Percentiles rank a stretch among this genome's conserved stretches.
Evolutionary conservation across 441 rosid genomes (phyloP).

Genomic region (Biscutella auriculata): DNA sequence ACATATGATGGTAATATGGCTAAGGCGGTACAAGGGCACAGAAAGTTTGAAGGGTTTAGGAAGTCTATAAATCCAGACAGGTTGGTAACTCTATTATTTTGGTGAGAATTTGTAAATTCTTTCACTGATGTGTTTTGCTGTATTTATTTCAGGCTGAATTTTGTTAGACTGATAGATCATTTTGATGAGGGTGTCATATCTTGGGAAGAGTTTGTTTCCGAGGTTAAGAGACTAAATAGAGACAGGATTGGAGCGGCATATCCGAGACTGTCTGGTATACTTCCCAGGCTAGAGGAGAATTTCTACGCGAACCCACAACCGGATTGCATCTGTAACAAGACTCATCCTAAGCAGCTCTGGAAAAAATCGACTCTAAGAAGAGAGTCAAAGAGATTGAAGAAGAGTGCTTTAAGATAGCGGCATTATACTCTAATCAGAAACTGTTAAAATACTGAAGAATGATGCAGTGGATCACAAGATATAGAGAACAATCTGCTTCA

Average conservation of each 20-base stretch:
- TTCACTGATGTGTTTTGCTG: neutral
- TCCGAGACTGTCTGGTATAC: slow-evolving; percentile 43
- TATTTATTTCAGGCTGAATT: slow-evolving; percentile 42
- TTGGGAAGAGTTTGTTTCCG: slow-evolving; percentile 63
- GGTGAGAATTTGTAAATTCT: neutral
- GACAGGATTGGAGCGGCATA: slow-evolving; percentile 68
- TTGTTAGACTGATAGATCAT: slow-evolving; percentile 58
- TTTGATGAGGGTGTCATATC: slow-evolving; percentile 49
- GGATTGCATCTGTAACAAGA: slow-evolving; percentile 63
- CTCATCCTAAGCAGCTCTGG: slow-evolving; percentile 23
- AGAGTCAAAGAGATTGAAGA: slow-evolving; percentile 26
- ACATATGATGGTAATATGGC: slow-evolving; percentile 96
- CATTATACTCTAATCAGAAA: neutral
- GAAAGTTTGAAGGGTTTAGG: slow-evolving; percentile 74
- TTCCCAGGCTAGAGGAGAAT: slow-evolving; percentile 79
- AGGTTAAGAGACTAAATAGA: slow-evolving; percentile 50
- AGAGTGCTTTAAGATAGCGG: slow-evolving; percentile 10
- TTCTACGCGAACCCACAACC: slow-evolving; percentile 87
- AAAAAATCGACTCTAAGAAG: slow-evolving; percentile 12
- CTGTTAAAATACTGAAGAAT: neutral
- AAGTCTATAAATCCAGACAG: slow-evolving; percentile 85
- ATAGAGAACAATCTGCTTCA: neutral
- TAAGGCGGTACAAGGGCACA: slow-evolving; percentile 89
- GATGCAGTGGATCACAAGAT: neutral
- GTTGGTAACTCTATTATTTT: slow-evolving; percentile 20